A percentile compares a stretch with the other conserved stretches of the same genome.
Evolutionary conservation across 306 rosid genomes (phyloP).

Genomic region (Cucurbita moschata): DNA sequence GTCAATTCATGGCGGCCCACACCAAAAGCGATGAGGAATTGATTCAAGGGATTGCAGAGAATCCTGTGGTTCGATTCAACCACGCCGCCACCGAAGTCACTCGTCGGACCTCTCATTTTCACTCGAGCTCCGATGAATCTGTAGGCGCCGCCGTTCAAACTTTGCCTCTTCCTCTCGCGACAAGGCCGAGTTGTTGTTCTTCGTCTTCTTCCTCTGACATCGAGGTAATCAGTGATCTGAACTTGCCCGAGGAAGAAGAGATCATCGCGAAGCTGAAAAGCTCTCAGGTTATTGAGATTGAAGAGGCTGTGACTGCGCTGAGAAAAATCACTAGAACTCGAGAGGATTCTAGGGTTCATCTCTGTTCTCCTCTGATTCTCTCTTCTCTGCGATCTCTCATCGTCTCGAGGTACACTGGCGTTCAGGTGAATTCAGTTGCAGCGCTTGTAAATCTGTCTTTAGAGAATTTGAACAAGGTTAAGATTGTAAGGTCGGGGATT

Average conservation of each 20-base stretch:
- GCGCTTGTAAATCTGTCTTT: constrained; percentile 65
- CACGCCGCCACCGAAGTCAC: constrained; percentile 29
- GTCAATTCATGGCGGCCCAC: constrained; percentile 10
- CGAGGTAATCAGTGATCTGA: constrained; percentile 22
- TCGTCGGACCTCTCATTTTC: constrained; percentile 13
- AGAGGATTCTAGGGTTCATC: constrained; percentile 39
- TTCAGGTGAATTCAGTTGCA: constrained; percentile 69
- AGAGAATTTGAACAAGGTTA: constrained; percentile 51
- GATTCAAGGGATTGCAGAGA: constrained; percentile 18
- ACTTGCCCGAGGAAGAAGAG: constrained; percentile 29
- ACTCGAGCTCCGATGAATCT: constrained; percentile 48
- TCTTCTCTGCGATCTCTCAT: constrained; percentile 30
- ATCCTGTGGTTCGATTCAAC: constrained; percentile 17
- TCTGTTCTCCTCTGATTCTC: constrained; percentile 41
- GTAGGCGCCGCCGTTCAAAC: constrained; percentile 13
- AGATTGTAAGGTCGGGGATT: constrained; percentile 80
- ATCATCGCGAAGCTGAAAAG: constrained; percentile 33
- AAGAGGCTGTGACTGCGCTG: constrained; percentile 41
- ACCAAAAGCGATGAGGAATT: constrained; percentile 10
- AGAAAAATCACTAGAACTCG: constrained; percentile 41
- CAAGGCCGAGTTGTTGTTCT: constrained; percentile 43
- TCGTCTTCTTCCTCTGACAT: constrained; percentile 46
- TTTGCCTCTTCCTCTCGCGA: constrained; percentile 36
- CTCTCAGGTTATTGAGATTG: constrained; percentile 24
- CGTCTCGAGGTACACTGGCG: constrained; percentile 23